These are phyloP conservation scores for Tulasnella sp. DNA, from an alignment of 768 basidiomycete genomes.

Conservation along the genomic window DNA sequence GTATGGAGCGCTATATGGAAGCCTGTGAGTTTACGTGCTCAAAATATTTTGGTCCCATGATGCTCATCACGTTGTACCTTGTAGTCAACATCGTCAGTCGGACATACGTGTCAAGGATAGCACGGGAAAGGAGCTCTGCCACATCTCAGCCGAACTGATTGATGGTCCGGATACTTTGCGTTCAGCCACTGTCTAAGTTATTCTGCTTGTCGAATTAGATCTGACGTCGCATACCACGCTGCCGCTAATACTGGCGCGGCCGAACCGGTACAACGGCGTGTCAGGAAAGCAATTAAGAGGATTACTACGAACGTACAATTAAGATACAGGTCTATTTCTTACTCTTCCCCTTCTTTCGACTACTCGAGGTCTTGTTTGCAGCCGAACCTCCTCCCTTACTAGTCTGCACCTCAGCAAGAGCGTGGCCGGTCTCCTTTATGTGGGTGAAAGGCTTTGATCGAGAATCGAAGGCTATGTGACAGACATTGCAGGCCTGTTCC, in stretches of 20 bases:
- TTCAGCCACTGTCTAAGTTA: not conserved
- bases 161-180: not conserved
- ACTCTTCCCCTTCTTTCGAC: not conserved
- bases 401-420: conserved; percentile 23
- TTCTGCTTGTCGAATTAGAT: not conserved
- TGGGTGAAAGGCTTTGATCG: conserved; percentile 69
- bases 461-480: conserved; percentile 49
- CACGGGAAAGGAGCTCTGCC: conserved; percentile 36
- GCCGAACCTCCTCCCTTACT: not conserved
- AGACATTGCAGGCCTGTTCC: conserved; percentile 52
- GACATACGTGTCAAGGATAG: conserved; percentile 51
- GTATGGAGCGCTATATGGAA: conserved; percentile 76
- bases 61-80: not conserved
- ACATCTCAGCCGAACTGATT: not conserved
- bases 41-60: not conserved
- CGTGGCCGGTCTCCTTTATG: conserved; percentile 61
- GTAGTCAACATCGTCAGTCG: conserved; percentile 69
- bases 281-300: not conserved
- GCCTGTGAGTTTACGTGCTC: conserved; percentile 48
- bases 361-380: not conserved
- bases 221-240: not conserved
- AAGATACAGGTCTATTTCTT: not conserved
- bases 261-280: not conserved
- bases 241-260: not conserved
- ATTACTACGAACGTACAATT: not conserved